These are phyloP conservation scores for Athelia psychrophila DNA, from an alignment of 1,284 basidiomycete species.

Conservation along the genomic window DNA sequence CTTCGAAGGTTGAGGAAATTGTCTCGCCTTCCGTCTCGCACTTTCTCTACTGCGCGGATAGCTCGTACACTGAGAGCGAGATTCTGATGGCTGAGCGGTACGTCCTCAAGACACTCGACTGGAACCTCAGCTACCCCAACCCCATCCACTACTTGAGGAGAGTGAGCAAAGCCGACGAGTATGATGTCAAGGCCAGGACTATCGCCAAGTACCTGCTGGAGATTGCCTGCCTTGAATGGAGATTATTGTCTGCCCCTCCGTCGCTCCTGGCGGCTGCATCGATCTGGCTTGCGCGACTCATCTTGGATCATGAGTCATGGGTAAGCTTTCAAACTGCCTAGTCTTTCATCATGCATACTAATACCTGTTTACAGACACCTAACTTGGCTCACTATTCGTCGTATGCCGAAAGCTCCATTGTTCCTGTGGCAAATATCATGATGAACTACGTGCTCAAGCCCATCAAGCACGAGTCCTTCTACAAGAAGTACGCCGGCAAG, in stretches of 20 bases:
- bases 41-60: conserved; percentile 89
- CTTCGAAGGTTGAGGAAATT: conserved; percentile 96
- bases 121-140: conserved; percentile 91
- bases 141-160: conserved; percentile 92
- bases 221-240: conserved; percentile 87
- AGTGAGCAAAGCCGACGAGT: conserved; percentile 95
- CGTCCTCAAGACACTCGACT: conserved; percentile 88
- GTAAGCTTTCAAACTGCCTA: conserved; percentile 42
- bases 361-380: conserved; percentile 52
- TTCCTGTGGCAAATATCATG: conserved; percentile 92
- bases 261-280: conserved; percentile 87
- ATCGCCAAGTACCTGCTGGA: conserved; percentile 94
- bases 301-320: conserved; percentile 86
- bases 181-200: conserved; percentile 88
- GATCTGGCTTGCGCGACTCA: conserved; percentile 88
- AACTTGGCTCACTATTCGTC: conserved; percentile 92
- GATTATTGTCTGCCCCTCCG: conserved; percentile 78
- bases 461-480: conserved; percentile 72
- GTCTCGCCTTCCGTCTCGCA: conserved; percentile 87
- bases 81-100: conserved; percentile 95
- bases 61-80: conserved; percentile 83
- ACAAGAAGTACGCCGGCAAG: conserved; percentile 81
- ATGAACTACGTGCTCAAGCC: conserved; percentile 87
- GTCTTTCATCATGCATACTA: conserved; percentile 9
- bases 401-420: conserved; percentile 81